Base-by-base conservation (phyloP, 768 basidiomycete species). In the Tylopilus subfusipes region DNA sequence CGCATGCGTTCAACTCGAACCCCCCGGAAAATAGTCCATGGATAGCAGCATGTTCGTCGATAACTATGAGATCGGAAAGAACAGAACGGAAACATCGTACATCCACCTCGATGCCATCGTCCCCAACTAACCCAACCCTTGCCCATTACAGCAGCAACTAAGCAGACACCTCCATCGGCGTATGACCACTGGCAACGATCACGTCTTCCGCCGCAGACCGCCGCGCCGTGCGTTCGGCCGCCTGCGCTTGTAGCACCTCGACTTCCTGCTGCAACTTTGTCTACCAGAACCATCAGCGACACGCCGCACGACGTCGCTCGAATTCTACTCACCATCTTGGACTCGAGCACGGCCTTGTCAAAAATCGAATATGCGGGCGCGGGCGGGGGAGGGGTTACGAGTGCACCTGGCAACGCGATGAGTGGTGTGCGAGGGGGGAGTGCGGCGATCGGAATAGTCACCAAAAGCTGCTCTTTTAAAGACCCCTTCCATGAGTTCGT, bases 401-500 rank as follows among this genome's bases (percentile, higher is more conserved):
- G 79, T 55, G 80, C 74, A 22, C 78, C 82, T 82, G 42, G 14
- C 24, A 27, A 42, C 12, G 46, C 0, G 13, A 27, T 53, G 14
- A 57, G 52, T 40, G 18, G 3, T n/a, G 22, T 19, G 8, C 9
- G 4, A n/a, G 33, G 5, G 31, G n/a, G n/a, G 6, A 2, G 14
- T 0, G 7, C 1, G 24, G 11, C 4, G 13, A 9, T 42, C 21
- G 24, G 2, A 10, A 40, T 33, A 25, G 34, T 44, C 47, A 59
- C 89, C 82, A 61, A 82, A 86, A 1, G 85, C 86, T 22, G 90
- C 89, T 59, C 81, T 79, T 58, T 76, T 77, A 68, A 93, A 91
- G 2, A 93, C 85, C 40, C 86, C 86, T 63, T 86, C 86, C 89
- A 93, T 93, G 55, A 86, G 75, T 42, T 90, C 90, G 62, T 92